Percentiles rank a stretch among this genome's conserved stretches.
Evolutionary conservation across 768 basidiomycete genomes (phyloP).

Genomic region (Mycena sanguinolenta): DNA sequence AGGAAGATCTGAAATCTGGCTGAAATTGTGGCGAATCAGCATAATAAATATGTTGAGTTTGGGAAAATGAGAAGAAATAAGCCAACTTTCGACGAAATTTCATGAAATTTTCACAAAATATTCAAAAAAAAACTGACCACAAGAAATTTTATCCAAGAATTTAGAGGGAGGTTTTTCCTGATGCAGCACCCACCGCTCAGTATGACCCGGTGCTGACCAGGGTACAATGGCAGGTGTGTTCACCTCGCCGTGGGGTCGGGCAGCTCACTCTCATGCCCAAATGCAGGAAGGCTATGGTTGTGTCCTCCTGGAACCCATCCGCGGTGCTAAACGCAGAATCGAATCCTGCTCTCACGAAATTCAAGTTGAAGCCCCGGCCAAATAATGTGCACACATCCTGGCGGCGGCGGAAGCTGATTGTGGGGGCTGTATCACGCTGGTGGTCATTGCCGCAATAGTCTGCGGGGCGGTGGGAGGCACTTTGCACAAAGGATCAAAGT

Average conservation of each 20-base stretch:
- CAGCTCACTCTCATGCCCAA: neutral
- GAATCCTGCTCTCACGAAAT: slow-evolving; percentile 14
- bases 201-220: slow-evolving; percentile 12
- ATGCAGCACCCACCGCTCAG: too few relatives aligned
- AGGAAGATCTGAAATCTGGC: too few relatives aligned
- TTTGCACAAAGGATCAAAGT: neutral
- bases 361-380: neutral
- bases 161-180: too few relatives aligned
- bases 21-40: too few relatives aligned
- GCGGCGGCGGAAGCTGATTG: slow-evolving; percentile 11
- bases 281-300: slow-evolving; percentile 33
- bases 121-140: too few relatives aligned
- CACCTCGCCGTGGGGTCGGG: neutral
- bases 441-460: slow-evolving; percentile 25
- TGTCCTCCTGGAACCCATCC: slow-evolving; percentile 26
- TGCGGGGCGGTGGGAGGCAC: slow-evolving; percentile 25
- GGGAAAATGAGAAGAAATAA: too few relatives aligned
- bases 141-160: too few relatives aligned
- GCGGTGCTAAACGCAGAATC: slow-evolving; percentile 12
- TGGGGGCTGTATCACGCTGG: slow-evolving; percentile 11
- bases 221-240: slow-evolving; percentile 28
- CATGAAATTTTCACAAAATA: too few relatives aligned
- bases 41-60: too few relatives aligned
- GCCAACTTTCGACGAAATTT: too few relatives aligned
- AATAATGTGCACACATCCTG: neutral